These are phyloP conservation scores for Chlamydomonas eustigma DNA, from an alignment of 139 green algal genomes.

Conservation along the genomic window DNA sequence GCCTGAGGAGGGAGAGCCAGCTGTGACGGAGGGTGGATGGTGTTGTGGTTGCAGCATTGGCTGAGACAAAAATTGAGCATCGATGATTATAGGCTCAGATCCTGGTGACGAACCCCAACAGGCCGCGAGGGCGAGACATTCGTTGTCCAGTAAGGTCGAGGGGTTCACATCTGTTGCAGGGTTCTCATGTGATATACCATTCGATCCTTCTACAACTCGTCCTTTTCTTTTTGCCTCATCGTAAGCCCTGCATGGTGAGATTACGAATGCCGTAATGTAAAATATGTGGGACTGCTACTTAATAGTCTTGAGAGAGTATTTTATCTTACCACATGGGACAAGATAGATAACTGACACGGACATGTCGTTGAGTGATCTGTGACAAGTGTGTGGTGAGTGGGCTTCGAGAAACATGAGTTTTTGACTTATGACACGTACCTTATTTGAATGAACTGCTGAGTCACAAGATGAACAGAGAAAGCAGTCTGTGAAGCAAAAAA, in stretches of 20 bases:
- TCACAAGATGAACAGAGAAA: slow-evolving; percentile 1
- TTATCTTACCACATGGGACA: neutral
- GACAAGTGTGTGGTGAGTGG: too few species aligned
- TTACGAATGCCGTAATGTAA: neutral
- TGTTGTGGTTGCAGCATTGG: too few species aligned
- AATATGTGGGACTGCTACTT: too few species aligned
- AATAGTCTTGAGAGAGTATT: too few species aligned
- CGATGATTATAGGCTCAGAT: neutral
- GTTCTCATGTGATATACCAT: too few species aligned
- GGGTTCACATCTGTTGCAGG: neutral
- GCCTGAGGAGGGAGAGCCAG: neutral
- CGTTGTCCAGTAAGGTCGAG: neutral
- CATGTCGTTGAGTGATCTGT: slow-evolving; percentile 8
- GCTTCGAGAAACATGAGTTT: too few species aligned
- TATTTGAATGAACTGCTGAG: neutral
- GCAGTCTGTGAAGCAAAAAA: neutral
- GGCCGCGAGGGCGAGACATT: neutral
- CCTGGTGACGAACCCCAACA: neutral
- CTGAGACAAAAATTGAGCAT: neutral
- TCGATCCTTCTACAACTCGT: neutral
- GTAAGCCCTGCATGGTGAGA: neutral
- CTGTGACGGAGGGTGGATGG: neutral
- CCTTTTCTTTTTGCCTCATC: slow-evolving; percentile 1
- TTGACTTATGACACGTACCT: too few species aligned
- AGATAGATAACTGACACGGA: neutral